Evolutionary conservation across 164 flowering plant species (phyloP).

Genomic region (Paratinospora sagittata): DNA sequence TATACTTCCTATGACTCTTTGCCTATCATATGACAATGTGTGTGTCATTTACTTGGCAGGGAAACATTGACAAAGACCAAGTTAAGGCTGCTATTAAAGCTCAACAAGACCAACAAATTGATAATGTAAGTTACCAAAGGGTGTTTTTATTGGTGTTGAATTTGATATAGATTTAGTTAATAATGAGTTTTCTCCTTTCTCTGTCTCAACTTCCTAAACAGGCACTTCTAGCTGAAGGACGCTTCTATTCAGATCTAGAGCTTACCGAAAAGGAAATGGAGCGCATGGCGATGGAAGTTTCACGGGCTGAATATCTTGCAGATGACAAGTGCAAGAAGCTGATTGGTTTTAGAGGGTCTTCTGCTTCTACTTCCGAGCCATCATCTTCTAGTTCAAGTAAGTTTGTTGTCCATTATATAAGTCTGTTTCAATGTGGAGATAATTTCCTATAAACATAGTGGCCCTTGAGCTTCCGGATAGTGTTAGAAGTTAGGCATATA

Average conservation of each 20-base stretch:
- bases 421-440: too few relatives aligned
- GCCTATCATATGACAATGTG: neutral
- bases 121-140: conserved; percentile 44
- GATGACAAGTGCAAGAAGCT: conserved; percentile 58
- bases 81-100: conserved; percentile 97
- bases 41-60: conserved; percentile 26
- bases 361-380: conserved; percentile 85
- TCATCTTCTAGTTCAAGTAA: conserved; percentile 94
- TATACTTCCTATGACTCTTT: too few relatives aligned
- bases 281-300: conserved; percentile 94
- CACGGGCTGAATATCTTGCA: conserved; percentile 84
- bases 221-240: conserved; percentile 97
- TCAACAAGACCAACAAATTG: conserved; percentile 97
- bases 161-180: neutral
- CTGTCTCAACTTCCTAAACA: conserved; percentile 20
- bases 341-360: conserved; percentile 48
- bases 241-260: conserved; percentile 93
- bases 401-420: conserved; percentile 14
- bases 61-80: conserved; percentile 73
- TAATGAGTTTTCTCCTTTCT: neutral
- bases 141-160: too few relatives aligned
- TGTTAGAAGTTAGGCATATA: too few relatives aligned
- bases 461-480: too few relatives aligned
- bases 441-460: too few relatives aligned
- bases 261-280: conserved; percentile 98